Evolutionary conservation across 2,329 filamentous ascomycete species (phyloP).

Genomic region (Torrubiellomyces zombiae): DNA sequence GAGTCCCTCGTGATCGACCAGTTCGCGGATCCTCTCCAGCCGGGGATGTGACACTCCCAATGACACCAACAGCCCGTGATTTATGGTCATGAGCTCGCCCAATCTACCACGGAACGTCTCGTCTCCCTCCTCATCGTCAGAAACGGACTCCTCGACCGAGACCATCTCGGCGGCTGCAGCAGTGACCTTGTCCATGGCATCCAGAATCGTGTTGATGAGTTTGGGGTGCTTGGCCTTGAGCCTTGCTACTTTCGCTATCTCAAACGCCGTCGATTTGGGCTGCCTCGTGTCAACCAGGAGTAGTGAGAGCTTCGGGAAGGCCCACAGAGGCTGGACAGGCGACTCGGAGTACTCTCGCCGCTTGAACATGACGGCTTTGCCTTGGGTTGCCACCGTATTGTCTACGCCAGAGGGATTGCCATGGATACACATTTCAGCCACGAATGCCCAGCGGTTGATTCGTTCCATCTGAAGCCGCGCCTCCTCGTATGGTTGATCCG

Average conservation of each 20-base stretch:
- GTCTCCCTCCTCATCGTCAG: slow-evolving; percentile 44
- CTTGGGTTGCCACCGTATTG: slow-evolving; percentile 87
- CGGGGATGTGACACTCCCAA: slow-evolving; percentile 89
- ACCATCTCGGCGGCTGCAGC: slow-evolving; percentile 37
- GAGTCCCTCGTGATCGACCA: slow-evolving; percentile 76
- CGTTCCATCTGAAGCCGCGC: slow-evolving; percentile 81
- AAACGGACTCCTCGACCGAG: slow-evolving; percentile 48
- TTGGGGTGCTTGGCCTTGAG: slow-evolving; percentile 57
- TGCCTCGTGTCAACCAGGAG: slow-evolving; percentile 82
- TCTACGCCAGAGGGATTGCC: slow-evolving; percentile 93
- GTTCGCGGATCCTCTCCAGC: slow-evolving; percentile 76
- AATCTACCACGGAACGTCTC: too few relatives aligned
- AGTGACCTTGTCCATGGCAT: slow-evolving; percentile 66
- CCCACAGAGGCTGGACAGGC: slow-evolving; percentile 63
- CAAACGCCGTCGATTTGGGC: slow-evolving; percentile 65
- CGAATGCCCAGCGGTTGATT: slow-evolving; percentile 96
- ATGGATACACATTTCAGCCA: slow-evolving; percentile 92
- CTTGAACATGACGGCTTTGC: slow-evolving; percentile 87
- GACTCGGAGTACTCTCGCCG: slow-evolving; percentile 62
- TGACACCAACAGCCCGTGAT: slow-evolving; percentile 82
- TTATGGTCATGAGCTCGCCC: slow-evolving; percentile 81
- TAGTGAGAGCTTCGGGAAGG: slow-evolving; percentile 83
- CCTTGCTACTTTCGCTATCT: slow-evolving; percentile 71
- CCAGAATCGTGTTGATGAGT: slow-evolving; percentile 65
- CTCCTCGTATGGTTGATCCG: slow-evolving; percentile 76